Base-by-base conservation (phyloP, 495 filamentous ascomycete species). In the Friedmanniomyces simplex region DNA sequence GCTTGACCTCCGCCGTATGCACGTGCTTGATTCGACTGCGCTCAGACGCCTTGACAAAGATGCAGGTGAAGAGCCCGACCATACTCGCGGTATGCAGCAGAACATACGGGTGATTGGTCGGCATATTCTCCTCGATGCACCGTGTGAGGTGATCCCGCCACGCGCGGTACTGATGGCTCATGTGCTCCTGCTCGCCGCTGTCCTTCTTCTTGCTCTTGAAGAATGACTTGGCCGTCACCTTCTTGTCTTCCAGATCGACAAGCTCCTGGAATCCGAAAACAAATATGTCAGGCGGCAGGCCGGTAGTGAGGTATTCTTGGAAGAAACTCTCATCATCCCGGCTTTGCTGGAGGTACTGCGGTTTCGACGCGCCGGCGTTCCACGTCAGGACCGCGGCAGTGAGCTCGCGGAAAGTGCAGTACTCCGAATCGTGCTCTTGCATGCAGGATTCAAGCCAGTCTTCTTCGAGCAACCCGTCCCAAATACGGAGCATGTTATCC, bases 251-350 rank as follows among this genome's bases (percentile, higher is more conserved):
- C 14, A 98, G 74, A 65, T 98, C 94, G 13, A 98, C 91, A 10
- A 98, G 77, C 69, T 98, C 93, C 68, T 98, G 93, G 68, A 98
- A 98, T 11, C 93, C 93, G 77, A 97, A 98, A 3, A 98, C 81
- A 5, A 98, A 74, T 50, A 98, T 85, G 63, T 97, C 93, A 0
- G 93, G 89, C 10, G 85, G 82, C 50, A 85, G 76, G 21, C 54
- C 50, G 13, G 52, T 18, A 4, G 53, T 55, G 24, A 66, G 32
- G 48, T 54, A 66, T 54, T 86, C 83, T 61, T 81, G 79, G 56
- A 97, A 83, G 68, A 97, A 96, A 30, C 77, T 73, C 5, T 76
- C 77, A 62, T 91, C 86, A 24, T 75, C 71, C 34, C 80, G 76
- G 13, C 81, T 77, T 53, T 84, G 80, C 60, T 85, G 79, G 16